Conservation (phyloP, 2,329 filamentous ascomycete species). For the Aspergillus piperis region DNA sequence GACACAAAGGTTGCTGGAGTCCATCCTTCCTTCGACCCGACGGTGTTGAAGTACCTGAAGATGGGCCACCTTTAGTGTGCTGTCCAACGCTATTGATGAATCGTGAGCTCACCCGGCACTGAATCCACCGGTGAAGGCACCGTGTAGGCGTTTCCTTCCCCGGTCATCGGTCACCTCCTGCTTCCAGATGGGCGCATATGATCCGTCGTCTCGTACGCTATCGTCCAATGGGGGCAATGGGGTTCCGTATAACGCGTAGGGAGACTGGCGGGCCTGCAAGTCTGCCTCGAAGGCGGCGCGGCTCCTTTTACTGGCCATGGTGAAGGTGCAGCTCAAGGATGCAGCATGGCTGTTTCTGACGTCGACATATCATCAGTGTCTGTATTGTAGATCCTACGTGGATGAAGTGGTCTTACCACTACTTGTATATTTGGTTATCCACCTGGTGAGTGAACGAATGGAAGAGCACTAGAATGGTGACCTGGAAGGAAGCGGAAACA, state of each 20-base stretch:
- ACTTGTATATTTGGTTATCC: neutral
- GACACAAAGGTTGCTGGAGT: conserved; percentile 89
- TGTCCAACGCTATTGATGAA: conserved; percentile 30
- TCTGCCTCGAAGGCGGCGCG: conserved; percentile 77
- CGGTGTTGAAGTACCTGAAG: conserved; percentile 89
- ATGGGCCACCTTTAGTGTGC: conserved; percentile 34
- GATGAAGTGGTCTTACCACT: neutral
- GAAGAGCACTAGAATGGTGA: neutral
- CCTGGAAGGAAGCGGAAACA: neutral
- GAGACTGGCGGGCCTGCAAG: conserved; percentile 64
- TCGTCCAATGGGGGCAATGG: conserved; percentile 77
- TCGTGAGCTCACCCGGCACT: conserved; percentile 77
- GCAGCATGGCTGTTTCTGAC: conserved; percentile 6
- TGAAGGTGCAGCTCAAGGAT: neutral
- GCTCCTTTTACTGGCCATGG: conserved; percentile 78
- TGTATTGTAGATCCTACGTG: neutral
- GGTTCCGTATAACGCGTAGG: conserved; percentile 80
- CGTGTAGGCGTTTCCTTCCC: conserved; percentile 86
- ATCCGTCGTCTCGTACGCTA: conserved; percentile 81
- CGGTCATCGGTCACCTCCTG: conserved; percentile 94
- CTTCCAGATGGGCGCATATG: conserved; percentile 95
- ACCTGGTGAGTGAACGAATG: neutral
- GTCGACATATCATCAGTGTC: neutral
- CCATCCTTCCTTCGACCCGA: conserved; percentile 98
- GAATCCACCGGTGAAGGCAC: conserved; percentile 94